Conservation (phyloP, 2,329 filamentous ascomycete genomes). For the Graphium sp. region DNA sequence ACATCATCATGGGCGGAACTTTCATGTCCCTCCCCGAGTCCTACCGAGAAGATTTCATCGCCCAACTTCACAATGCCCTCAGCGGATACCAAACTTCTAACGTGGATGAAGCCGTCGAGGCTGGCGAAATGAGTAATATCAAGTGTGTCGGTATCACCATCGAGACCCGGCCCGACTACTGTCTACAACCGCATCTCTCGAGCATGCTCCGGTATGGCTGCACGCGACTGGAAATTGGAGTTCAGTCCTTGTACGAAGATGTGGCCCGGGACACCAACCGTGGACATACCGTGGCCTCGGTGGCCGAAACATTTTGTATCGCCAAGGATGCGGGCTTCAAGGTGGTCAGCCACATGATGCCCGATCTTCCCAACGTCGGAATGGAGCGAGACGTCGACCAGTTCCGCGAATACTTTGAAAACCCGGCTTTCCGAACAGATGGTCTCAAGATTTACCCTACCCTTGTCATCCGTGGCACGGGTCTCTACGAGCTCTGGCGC, state of each 20-base stretch:
- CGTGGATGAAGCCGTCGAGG: conserved; percentile 88
- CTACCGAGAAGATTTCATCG: conserved; percentile 87
- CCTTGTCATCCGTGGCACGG: conserved; percentile 88
- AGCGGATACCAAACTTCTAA: conserved; percentile 90
- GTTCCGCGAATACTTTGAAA: conserved; percentile 96
- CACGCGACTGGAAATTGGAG: conserved; percentile 83
- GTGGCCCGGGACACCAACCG: conserved; percentile 96
- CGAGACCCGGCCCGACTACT: conserved; percentile 94
- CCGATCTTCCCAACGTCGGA: conserved; percentile 90
- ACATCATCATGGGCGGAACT: conserved; percentile 98
- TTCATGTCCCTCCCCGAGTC: conserved; percentile 91
- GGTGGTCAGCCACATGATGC: conserved; percentile 99
- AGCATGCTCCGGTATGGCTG: conserved; percentile 98
- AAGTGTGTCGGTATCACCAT: conserved; percentile 99
- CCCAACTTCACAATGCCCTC: conserved; percentile 88
- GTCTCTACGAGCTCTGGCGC: conserved; percentile 92
- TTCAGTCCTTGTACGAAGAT: conserved; percentile 94
- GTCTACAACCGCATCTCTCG: conserved; percentile 82
- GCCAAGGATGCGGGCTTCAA: conserved; percentile 98
- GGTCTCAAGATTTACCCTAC: conserved; percentile 97
- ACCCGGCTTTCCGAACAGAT: conserved; percentile 87
- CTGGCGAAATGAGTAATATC: conserved; percentile 89
- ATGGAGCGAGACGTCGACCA: conserved; percentile 97
- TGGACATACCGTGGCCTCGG: conserved; percentile 86
- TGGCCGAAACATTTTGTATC: conserved; percentile 93